Evolutionary conservation across 1,284 basidiomycete genomes (phyloP).

Genomic region (Microbotryum intermedium): DNA sequence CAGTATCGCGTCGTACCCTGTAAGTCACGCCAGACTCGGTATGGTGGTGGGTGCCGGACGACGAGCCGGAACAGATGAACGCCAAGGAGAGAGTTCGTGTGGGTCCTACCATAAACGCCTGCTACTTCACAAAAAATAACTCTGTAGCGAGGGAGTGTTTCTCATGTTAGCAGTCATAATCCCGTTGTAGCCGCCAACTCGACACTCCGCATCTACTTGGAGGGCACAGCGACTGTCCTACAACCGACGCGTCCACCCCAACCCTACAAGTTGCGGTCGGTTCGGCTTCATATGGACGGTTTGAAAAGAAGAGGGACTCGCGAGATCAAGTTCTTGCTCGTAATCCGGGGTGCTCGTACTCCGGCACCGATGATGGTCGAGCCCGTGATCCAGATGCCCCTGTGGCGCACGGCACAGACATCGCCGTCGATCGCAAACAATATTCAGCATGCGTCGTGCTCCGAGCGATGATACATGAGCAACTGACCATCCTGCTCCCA

Average conservation of each 20-base stretch:
- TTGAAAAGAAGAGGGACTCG: conserved; percentile 39
- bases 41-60: too few relatives aligned
- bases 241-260: too few relatives aligned
- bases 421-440: not conserved
- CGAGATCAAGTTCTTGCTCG: conserved; percentile 97
- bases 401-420: conserved; percentile 38
- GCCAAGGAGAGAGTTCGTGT: too few relatives aligned
- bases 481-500: conserved; percentile 89
- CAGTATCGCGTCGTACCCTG: too few relatives aligned
- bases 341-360: conserved; percentile 85
- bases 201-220: too few relatives aligned
- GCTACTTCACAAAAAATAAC: conserved; percentile 99
- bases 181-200: too few relatives aligned
- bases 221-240: too few relatives aligned
- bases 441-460: not conserved
- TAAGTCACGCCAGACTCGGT: too few relatives aligned
- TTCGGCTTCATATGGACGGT: not conserved
- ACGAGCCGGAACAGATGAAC: too few relatives aligned
- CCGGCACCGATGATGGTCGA: conserved; percentile 91
- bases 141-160: conserved; percentile 42
- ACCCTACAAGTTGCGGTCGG: not conserved
- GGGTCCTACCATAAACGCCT: conserved; percentile 59
- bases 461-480: too few relatives aligned
- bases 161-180: too few relatives aligned
- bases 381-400: conserved; percentile 97